Base-by-base conservation (phyloP, 371 early-diverging fungal species). In the Mucor velutinosus region DNA sequence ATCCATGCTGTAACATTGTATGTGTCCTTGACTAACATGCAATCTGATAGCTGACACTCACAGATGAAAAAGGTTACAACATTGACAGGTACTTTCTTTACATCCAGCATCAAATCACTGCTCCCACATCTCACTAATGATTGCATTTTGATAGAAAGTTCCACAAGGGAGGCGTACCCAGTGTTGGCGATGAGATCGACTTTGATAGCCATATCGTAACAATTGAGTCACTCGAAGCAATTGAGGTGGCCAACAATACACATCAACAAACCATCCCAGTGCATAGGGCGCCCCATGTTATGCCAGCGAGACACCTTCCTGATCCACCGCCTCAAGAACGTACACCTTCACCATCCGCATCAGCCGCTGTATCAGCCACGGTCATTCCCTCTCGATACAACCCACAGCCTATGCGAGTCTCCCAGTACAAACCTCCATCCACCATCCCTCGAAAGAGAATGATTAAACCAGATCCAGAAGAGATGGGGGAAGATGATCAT, bases 151-250 rank as follows among this genome's bases (percentile, higher is more conserved):
- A 51, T 53, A 85, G 87, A 55, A 74, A 76, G 29, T 87, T 89
- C 51, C 62, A 74, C 35, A 83, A 81, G 61, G 78, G 78, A 27
- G 67, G 72, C 12, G 12, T 72, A 1, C 78, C 86, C 1, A 45
- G 45, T 15, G 77, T 73, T 7, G 89, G 87, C 14, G 86, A 87
- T 65, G 89, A 89, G 70, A 57, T 89, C 39, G 88, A 88, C 57
- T 88, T 89, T 77, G 89, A 89, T 56, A 73, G 76, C 29, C 86
- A 87, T 63, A 29, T 89, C 30, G 80, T 88, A 3, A 83, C 84
- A 0, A 71, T 89, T 4, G 89, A 89, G 56, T 64, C 76, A 8
- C 60, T 71, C 19, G 61, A 64, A 45, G 29, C 56, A 0, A 57
- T 27, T 3, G 67, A 62, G 23, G 27, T 47, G 2, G 61, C 33